phyloP scores from a whole-genome alignment of 371 early-diverging fungal genomes.

The Capniomyces stellatus region DNA sequence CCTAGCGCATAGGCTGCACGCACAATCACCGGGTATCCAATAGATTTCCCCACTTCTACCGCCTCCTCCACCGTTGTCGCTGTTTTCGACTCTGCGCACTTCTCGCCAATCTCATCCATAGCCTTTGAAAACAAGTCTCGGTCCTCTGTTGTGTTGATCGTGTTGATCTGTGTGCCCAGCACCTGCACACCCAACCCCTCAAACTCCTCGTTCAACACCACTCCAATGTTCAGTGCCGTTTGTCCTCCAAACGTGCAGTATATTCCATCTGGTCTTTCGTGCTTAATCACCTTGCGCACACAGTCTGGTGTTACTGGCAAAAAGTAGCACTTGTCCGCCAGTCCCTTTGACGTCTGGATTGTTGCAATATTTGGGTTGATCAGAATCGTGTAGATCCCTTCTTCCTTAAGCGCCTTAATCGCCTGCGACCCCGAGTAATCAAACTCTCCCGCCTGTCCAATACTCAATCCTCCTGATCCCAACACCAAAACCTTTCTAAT shows the following conservation, averaged over 20 bases:
- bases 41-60: conserved; percentile 52
- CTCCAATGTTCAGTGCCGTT: conserved; percentile 84
- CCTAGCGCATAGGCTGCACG: conserved; percentile 89
- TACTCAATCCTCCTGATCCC: conserved; percentile 88
- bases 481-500: conserved; percentile 78
- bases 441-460: conserved; percentile 97
- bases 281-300: conserved; percentile 79
- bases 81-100: conserved; percentile 63
- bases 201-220: conserved; percentile 68
- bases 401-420: conserved; percentile 92
- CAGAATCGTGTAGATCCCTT: conserved; percentile 76
- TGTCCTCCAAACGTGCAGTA: conserved; percentile 91
- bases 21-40: conserved; percentile 85
- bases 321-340: conserved; percentile 92
- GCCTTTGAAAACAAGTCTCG: conserved; percentile 82
- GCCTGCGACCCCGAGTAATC: conserved; percentile 95
- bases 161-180: conserved; percentile 79
- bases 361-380: conserved; percentile 96
- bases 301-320: conserved; percentile 83
- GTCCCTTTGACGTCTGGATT: conserved; percentile 83
- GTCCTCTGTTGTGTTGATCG: conserved; percentile 84
- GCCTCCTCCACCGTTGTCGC: conserved; percentile 67
- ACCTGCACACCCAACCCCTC: conserved; percentile 70
- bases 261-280: conserved; percentile 89
- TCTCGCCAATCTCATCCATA: conserved; percentile 64